These are phyloP conservation scores for Podila epigama DNA, from an alignment of 192 early-diverging fungal genomes.

Conservation along the genomic window DNA sequence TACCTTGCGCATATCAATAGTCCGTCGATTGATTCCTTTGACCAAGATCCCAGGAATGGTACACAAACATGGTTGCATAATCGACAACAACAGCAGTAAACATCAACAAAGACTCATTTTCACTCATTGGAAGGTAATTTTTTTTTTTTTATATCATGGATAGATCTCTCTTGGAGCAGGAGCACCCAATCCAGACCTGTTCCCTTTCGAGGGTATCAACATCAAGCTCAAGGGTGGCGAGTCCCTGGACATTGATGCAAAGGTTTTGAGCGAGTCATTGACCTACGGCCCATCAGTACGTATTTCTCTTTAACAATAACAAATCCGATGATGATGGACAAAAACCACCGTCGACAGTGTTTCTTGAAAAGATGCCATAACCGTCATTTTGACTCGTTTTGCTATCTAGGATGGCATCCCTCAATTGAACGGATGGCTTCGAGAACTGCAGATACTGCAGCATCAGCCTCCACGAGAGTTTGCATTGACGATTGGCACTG, in stretches of 20 bases:
- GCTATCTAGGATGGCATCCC: conserved; percentile 54
- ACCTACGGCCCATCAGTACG: conserved; percentile 69
- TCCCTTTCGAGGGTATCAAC: conserved; percentile 66
- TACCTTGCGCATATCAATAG: background rate
- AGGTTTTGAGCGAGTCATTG: conserved; percentile 60
- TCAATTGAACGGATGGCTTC: conserved; percentile 53
- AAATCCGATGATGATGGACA: too few relatives aligned
- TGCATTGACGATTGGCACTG: conserved; percentile 53
- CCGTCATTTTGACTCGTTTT: background rate
- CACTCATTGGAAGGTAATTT: too few relatives aligned
- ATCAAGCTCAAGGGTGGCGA: conserved; percentile 64
- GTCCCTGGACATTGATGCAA: conserved; percentile 62
- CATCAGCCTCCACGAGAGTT: conserved; percentile 57
- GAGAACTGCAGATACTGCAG: conserved; percentile 52
- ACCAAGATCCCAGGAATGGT: conserved; percentile 55
- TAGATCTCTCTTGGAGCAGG: conserved; percentile 78
- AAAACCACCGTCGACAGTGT: too few relatives aligned
- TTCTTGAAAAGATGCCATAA: too few relatives aligned
- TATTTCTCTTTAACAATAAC: background rate
- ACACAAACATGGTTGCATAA: background rate
- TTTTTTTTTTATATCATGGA: too few relatives aligned
- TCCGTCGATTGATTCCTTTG: conserved; percentile 43
- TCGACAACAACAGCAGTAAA: too few relatives aligned
- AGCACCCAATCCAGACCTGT: conserved; percentile 69
- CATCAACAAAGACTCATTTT: too few relatives aligned